Percentiles rank a stretch among this genome's conserved stretches.
phyloP scores from a whole-genome alignment of 2,329 filamentous ascomycete genomes.

The Talaromyces sp. region DNA sequence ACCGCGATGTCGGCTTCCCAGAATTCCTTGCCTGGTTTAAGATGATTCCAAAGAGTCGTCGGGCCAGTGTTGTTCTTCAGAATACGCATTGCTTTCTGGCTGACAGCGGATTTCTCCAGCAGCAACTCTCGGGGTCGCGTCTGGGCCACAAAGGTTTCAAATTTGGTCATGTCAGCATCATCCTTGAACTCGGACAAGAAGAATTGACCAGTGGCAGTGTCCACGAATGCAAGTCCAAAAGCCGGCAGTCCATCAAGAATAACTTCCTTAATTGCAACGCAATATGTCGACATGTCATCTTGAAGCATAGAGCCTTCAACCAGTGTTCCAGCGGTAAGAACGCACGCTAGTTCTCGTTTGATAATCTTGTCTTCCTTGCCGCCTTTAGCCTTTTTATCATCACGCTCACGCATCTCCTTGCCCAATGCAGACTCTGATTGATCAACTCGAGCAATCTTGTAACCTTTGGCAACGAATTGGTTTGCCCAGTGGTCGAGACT shows the following conservation, averaged over 20 bases:
- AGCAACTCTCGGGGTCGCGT: constrained; percentile 83
- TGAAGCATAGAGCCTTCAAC: constrained; percentile 97
- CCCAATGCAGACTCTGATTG: constrained; percentile 93
- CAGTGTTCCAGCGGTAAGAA: constrained; percentile 86
- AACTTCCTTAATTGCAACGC: constrained; percentile 86
- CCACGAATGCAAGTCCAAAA: constrained; percentile 91
- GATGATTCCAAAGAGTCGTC: constrained; percentile 90
- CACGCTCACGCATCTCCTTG: constrained; percentile 98
- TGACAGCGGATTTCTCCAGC: constrained; percentile 81
- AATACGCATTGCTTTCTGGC: constrained; percentile 84
- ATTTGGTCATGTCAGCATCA: constrained; percentile 89
- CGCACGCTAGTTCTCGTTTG: constrained; percentile 80
- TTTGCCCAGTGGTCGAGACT: constrained; percentile 97
- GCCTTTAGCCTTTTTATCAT: constrained; percentile 53
- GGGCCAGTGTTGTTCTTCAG: constrained; percentile 93
- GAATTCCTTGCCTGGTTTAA: constrained; percentile 85
- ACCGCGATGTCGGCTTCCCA: constrained; percentile 80
- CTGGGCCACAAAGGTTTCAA: constrained; percentile 94
- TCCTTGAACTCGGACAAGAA: constrained; percentile 89
- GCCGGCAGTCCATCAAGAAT: constrained; percentile 68
- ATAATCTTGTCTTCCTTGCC: constrained; percentile 90
- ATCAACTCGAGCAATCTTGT: constrained; percentile 93
- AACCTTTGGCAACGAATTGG: constrained; percentile 96
- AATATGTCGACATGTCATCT: constrained; percentile 95
- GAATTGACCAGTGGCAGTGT: constrained; percentile 94